Evolutionary conservation across 176 grass and related monocot species (phyloP).

Genomic region (Panicum miliaceum): DNA sequence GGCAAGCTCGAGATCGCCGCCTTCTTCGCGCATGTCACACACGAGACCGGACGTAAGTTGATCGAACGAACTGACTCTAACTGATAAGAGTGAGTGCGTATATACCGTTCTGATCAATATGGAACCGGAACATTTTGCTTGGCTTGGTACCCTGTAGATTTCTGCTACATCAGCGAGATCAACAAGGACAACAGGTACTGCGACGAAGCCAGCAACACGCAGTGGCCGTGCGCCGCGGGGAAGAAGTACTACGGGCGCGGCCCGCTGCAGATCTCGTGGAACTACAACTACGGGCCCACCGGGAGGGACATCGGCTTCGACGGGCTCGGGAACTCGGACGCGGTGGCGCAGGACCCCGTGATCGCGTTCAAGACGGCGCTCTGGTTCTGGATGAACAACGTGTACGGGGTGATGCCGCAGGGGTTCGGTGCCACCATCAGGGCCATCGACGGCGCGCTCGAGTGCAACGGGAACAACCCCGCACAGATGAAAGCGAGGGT

Average conservation of each 20-base stretch:
- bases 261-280: constrained; percentile 73
- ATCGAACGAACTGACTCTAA: too few relatives aligned
- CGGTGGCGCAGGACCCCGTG: constrained; percentile 57
- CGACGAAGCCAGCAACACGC: constrained; percentile 3
- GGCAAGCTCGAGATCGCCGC: constrained; percentile 77
- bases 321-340: constrained; percentile 62
- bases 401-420: constrained; percentile 49
- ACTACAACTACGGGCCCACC: constrained; percentile 82
- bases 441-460: constrained; percentile 52
- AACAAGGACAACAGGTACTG: constrained; percentile 58
- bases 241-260: constrained; percentile 71
- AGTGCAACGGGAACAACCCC: constrained; percentile 61
- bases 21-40: constrained; percentile 73
- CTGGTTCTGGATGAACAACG: constrained; percentile 81
- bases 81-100: too few relatives aligned
- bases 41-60: constrained; percentile 42
- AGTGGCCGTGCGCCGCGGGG: constrained; percentile 58
- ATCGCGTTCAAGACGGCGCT: constrained; percentile 74
- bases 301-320: constrained; percentile 67
- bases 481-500: constrained; percentile 30
- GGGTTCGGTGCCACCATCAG: constrained; percentile 63
- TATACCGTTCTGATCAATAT: not conserved
- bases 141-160: constrained; percentile 26
- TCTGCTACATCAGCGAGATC: constrained; percentile 91
- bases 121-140: too few relatives aligned